Percentiles rank a stretch among this genome's conserved stretches.
Evolutionary conservation across 768 basidiomycete species (phyloP).

Genomic region (Serpula lacrymans): DNA sequence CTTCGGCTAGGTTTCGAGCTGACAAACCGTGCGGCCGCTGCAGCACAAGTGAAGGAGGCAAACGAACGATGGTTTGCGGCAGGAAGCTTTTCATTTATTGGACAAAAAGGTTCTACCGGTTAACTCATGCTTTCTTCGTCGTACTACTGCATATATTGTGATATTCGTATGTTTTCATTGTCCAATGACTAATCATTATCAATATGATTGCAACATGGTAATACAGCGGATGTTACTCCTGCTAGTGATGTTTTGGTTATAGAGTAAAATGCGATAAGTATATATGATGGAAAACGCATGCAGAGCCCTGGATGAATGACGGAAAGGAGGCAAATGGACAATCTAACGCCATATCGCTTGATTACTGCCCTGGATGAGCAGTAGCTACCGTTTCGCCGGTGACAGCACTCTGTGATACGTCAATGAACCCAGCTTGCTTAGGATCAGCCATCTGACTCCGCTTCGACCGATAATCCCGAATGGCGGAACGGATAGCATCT

Average conservation of each 20-base stretch:
- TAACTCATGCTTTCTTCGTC: conserved; percentile 1
- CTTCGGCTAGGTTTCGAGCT: conserved; percentile 76
- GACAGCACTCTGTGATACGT: conserved; percentile 57
- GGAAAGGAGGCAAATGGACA: conserved; percentile 2
- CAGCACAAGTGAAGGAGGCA: conserved; percentile 89
- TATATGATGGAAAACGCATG: conserved; percentile 1
- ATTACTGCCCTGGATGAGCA: conserved; percentile 41
- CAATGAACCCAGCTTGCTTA: conserved; percentile 62
- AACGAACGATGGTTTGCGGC: conserved; percentile 96
- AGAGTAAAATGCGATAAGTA: conserved; percentile 18
- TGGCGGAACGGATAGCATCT: conserved; percentile 97
- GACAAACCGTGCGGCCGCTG: conserved; percentile 83
- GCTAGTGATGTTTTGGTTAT: conserved; percentile 11
- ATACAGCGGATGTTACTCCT: conserved; percentile 3
- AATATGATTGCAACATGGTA: conserved; percentile 6
- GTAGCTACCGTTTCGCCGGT: conserved; percentile 54
- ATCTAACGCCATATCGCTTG: conserved; percentile 7
- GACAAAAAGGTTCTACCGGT: conserved; percentile 43
- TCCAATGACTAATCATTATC: neutral
- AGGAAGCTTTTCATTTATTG: conserved; percentile 78
- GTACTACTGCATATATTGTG: neutral
- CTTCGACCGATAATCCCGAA: conserved; percentile 92
- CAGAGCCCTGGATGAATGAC: conserved; percentile 3
- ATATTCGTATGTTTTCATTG: neutral
- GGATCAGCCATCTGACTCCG: conserved; percentile 50